These are phyloP conservation scores for Eucalyptus pumila DNA, from an alignment of 345 rosid genomes.

Conservation along the genomic window DNA sequence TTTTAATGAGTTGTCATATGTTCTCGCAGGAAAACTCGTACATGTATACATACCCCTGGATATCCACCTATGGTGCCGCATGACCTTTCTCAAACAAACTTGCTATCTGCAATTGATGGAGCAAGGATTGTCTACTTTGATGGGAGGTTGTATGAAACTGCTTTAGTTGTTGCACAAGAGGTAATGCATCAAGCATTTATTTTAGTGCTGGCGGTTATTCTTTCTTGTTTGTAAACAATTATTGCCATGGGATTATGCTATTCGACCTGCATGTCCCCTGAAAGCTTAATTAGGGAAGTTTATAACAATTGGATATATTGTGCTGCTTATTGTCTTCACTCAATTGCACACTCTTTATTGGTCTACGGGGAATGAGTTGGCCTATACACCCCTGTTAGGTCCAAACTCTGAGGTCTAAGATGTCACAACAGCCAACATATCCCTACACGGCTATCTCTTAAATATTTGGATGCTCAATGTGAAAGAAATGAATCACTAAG, in stretches of 20 bases:
- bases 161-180: conserved; percentile 68
- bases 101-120: conserved; percentile 54
- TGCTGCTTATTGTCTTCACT: background rate
- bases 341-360: background rate
- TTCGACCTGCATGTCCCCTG: background rate
- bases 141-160: conserved; percentile 64
- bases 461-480: background rate
- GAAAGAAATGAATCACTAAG: background rate
- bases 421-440: background rate
- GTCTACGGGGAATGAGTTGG: background rate
- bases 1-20: background rate
- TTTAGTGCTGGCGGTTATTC: background rate
- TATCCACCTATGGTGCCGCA: conserved; percentile 60
- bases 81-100: conserved; percentile 45
- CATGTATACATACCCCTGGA: conserved; percentile 90
- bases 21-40: conserved; percentile 68
- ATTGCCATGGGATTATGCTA: background rate
- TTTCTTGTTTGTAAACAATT: background rate
- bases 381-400: background rate
- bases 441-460: background rate
- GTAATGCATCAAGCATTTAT: conserved; percentile 8
- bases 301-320: background rate
- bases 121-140: conserved; percentile 63
- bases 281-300: background rate
- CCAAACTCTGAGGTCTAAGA: background rate